Percentiles rank a stretch among this genome's conserved stretches.
Evolutionary conservation across 129 eudicot genomes (phyloP).

Genomic region (Glebionis coronaria): DNA sequence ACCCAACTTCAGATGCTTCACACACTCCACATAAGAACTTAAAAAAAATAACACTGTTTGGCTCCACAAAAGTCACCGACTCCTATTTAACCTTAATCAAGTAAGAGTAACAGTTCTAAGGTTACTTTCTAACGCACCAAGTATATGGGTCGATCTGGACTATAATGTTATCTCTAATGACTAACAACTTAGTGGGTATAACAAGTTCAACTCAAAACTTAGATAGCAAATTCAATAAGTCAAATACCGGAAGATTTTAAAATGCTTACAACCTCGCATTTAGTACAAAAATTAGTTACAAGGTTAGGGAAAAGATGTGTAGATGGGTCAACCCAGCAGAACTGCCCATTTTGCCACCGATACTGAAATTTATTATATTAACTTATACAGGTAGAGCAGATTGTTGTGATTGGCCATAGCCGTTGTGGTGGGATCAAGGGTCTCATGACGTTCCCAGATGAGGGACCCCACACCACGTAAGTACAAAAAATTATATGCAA

Average conservation of each 20-base stretch:
- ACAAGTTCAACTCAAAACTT: not conserved
- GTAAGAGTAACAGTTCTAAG: not conserved
- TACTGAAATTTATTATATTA: not conserved
- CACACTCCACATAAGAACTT: not conserved
- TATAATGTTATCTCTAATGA: not conserved
- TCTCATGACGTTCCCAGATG: constrained; percentile 82
- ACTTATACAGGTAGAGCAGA: constrained; percentile 64
- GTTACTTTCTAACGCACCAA: not conserved
- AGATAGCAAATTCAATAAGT: not conserved
- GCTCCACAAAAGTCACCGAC: not conserved
- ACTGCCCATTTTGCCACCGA: not conserved
- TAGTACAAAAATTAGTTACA: too few species aligned
- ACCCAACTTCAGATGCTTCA: not conserved
- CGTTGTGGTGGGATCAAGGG: constrained; percentile 98
- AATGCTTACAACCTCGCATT: not conserved
- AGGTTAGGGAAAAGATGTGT: not conserved
- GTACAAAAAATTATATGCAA: not conserved
- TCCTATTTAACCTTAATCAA: not conserved
- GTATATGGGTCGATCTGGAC: not conserved
- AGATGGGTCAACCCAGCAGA: not conserved
- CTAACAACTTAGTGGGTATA: too few species aligned
- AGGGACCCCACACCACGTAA: constrained; percentile 68
- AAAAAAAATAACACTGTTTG: not conserved
- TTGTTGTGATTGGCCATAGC: constrained; percentile 95
- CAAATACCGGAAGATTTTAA: not conserved